Evolutionary conservation across 2,329 filamentous ascomycete species (phyloP), one percentile per base, ranked within the genome.

Genomic region (Penicillium brasilianum): DNA sequence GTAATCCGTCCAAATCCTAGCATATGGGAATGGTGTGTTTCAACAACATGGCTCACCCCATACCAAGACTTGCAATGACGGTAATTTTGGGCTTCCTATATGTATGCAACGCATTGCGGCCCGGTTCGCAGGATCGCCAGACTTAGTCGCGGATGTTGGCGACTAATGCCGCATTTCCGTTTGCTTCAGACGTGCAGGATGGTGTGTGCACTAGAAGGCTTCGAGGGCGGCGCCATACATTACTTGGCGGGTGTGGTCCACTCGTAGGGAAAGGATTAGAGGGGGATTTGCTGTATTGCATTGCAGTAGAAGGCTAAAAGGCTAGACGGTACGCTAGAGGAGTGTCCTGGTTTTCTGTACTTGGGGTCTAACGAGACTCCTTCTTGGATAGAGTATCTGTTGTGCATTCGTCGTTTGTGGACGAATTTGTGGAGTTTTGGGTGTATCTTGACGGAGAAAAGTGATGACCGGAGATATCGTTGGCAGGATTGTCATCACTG

Each of bases 71-170:
- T n/a, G n/a, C n/a, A n/a, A n/a, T n/a, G n/a, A n/a, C n/a, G n/a
- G n/a, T n/a, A n/a, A n/a, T n/a, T n/a, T n/a, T n/a, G 25, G 50
- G 50, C 50, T 52, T 34, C 36, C 32, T 52, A 30, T 39, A 39
- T 52, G 50, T 39, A 39, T 52, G 50, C 50, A 28, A 52, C 18
- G 50, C 22, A 28, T 52, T 36, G 50, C 50, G 50, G 50, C 50
- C 50, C 50, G 50, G 50, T 52, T 52, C 32, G 50, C 50, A 39
- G 50, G 18, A 39, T 22, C 20, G 14, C 30, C n/a, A 18, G 50
- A 14, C 14, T 13, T 52, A 52, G 50, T 52, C 22, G 50, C 50
- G 18, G 50, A 18, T 28, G 32, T 30, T 34, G 50, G 36, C 34
- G 2, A 52, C 20, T 11, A 20, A 32, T 9, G 30, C 20, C 13